Percentiles rank a stretch among this genome's conserved stretches.
These are phyloP conservation scores for Penicillium concentricum DNA, from an alignment of 2,329 filamentous ascomycete species.

Conservation along the genomic window DNA sequence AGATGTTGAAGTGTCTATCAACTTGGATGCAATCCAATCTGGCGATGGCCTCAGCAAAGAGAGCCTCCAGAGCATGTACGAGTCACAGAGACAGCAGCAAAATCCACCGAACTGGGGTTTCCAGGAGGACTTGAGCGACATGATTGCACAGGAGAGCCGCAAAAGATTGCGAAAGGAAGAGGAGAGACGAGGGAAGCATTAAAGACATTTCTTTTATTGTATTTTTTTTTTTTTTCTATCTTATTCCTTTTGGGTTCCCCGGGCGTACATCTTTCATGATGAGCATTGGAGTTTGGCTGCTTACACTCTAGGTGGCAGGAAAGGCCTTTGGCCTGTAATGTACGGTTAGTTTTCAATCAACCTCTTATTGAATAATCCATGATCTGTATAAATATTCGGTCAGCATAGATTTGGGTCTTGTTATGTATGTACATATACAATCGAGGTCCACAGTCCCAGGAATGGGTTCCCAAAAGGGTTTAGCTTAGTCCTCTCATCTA, in stretches of 20 bases:
- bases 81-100: conserved; percentile 65
- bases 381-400: background rate
- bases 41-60: conserved; percentile 82
- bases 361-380: background rate
- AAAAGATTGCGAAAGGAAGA: conserved; percentile 88
- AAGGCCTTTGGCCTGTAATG: background rate
- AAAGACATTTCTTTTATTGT: conserved; percentile 2
- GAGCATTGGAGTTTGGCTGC: conserved; percentile 6
- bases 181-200: conserved; percentile 66
- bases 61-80: conserved; percentile 75
- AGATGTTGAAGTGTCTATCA: conserved; percentile 89
- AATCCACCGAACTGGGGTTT: conserved; percentile 69
- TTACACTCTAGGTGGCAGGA: background rate
- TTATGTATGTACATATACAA: background rate
- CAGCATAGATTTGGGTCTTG: background rate
- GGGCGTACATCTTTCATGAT: background rate
- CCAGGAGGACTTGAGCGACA: conserved; percentile 88
- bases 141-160: conserved; percentile 90
- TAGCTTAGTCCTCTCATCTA: background rate
- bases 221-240: background rate
- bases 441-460: background rate
- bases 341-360: background rate
- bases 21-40: conserved; percentile 74
- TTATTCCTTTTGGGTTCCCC: background rate
- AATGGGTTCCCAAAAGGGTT: background rate